Base-by-base conservation (phyloP, 495 filamentous ascomycete genomes). In the Echria macrotheca region DNA sequence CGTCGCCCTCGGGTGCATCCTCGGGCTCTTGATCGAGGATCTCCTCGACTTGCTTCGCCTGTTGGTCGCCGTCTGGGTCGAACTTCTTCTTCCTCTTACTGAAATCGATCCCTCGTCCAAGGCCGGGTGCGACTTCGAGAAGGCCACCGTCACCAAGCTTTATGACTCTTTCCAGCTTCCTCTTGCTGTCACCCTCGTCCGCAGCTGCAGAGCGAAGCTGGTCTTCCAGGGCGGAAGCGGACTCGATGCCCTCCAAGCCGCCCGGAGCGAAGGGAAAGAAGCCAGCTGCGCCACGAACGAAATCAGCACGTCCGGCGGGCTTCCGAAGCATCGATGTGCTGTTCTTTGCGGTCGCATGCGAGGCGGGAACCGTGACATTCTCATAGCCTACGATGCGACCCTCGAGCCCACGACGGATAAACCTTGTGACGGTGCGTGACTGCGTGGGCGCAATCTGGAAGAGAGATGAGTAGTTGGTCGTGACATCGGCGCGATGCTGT, bases 241-340 rank as follows among this genome's bases (percentile, higher is more conserved):
- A 84, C 59, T 91, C 83, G n/a, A 96, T 81, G 4, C 82, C 82
- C 44, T 97, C 93, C 26, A 96, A 63, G 4, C 93, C 93, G 37
- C 94, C 93, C 1, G 94, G 94, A 1, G 89, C 84, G 59, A 98
- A 98, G 3, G 93, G 93, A 52, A 96, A 93, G 70, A 95, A 97
- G 0, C 93, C 94, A 17, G 91, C 87, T 15, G 86, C 90, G 12
- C 93, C 93, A n/a, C 93, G 78, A 17, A 98, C 91, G 64, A 97
- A 95, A 43, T 97, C 91, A 29, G 87, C 89, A 54, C 87, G 80
- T 49, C 79, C 81, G 31, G 91, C 93, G 21, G 91, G 91, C 57
- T 93, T 93, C 31, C 93, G 79, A 8, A 87, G 69, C 29, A 98
- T 73, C 0, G 90, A 96, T 0, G 94, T 98, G 18, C 91, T 96